Conservation (phyloP, 2,329 filamentous ascomycete genomes). For the Pyrenophora graminea region DNA sequence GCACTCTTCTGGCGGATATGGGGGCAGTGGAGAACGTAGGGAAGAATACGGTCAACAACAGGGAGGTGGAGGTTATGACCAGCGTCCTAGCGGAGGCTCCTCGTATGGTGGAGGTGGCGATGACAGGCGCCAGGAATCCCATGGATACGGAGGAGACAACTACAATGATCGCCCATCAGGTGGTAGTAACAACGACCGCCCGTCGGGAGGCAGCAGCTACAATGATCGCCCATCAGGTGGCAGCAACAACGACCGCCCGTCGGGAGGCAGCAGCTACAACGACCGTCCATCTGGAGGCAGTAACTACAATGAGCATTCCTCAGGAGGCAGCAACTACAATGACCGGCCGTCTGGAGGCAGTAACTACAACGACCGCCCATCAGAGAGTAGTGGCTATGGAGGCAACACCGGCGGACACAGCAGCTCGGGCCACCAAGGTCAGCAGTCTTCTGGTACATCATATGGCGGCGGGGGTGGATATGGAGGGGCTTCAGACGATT, state of each 20-base stretch:
- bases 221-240: conserved; percentile 16
- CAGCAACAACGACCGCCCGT: conserved; percentile 27
- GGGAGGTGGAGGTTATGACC: conserved; percentile 2
- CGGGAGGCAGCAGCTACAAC: conserved; percentile 21
- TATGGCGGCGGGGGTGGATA: conserved; percentile 48
- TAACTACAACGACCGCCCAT: conserved; percentile 14
- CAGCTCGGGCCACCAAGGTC: conserved; percentile 30
- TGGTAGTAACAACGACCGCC: conserved; percentile 21
- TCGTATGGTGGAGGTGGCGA: conserved; percentile 19
- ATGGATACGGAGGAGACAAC: conserved; percentile 4
- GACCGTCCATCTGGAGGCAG: conserved; percentile 27
- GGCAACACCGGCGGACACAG: conserved; percentile 24
- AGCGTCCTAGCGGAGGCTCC: conserved; percentile 1
- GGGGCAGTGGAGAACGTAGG: conserved; percentile 11
- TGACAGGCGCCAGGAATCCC: conserved; percentile 21
- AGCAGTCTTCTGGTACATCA: conserved; percentile 48
- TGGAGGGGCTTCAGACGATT: conserved; percentile 53
- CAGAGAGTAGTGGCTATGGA: conserved; percentile 18
- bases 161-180: not conserved
- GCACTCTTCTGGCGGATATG: conserved; percentile 11
- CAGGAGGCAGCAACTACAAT: conserved; percentile 13
- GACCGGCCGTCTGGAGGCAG: conserved; percentile 27
- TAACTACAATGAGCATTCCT: conserved; percentile 1
- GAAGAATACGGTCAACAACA: conserved; percentile 20
- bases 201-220: conserved; percentile 21